phyloP scores from a whole-genome alignment of 1,139 yeast genomes.

The Saccharomyces hybrid region DNA sequence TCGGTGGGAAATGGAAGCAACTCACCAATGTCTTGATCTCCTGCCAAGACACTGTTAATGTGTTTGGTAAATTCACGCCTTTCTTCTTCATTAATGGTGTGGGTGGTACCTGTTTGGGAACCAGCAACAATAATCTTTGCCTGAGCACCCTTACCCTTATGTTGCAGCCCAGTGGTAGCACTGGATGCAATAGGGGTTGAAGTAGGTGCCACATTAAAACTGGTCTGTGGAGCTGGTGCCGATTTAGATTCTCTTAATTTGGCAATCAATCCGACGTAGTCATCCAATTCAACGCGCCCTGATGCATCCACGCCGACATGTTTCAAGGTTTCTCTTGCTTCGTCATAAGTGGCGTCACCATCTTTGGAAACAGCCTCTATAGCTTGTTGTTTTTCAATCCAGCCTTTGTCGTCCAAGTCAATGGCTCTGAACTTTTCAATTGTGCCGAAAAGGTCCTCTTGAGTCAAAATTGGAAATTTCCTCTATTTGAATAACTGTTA shows the following conservation, averaged over 20 bases:
- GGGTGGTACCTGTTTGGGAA: constrained; percentile 86
- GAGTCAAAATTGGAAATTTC: constrained; percentile 79
- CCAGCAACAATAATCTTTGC: constrained; percentile 77
- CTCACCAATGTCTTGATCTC: constrained; percentile 80
- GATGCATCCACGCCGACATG: constrained; percentile 90
- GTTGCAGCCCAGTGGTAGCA: constrained; percentile 37
- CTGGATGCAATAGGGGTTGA: constrained; percentile 25
- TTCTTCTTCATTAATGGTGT: constrained; percentile 95
- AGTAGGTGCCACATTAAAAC: constrained; percentile 22
- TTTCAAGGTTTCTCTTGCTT: constrained; percentile 88
- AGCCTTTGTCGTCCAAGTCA: constrained; percentile 91
- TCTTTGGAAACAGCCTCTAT: constrained; percentile 73
- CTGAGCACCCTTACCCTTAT: constrained; percentile 44
- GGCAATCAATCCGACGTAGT: constrained; percentile 79
- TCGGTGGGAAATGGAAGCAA: constrained; percentile 91
- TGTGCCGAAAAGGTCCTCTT: constrained; percentile 75
- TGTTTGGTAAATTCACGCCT: constrained; percentile 93
- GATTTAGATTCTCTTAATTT: constrained; percentile 47
- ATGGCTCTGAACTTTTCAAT: constrained; percentile 78
- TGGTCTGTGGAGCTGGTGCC: constrained; percentile 32
- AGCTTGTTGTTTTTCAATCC: constrained; percentile 86
- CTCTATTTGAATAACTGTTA: constrained; percentile 29
- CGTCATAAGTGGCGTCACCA: constrained; percentile 81
- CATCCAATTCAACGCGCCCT: constrained; percentile 95
- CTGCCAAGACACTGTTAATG: constrained; percentile 83